Evolutionary conservation across 768 basidiomycete species (phyloP), one percentile per base, ranked within the genome.

Genomic region (Macrolepiota albuminosa): DNA sequence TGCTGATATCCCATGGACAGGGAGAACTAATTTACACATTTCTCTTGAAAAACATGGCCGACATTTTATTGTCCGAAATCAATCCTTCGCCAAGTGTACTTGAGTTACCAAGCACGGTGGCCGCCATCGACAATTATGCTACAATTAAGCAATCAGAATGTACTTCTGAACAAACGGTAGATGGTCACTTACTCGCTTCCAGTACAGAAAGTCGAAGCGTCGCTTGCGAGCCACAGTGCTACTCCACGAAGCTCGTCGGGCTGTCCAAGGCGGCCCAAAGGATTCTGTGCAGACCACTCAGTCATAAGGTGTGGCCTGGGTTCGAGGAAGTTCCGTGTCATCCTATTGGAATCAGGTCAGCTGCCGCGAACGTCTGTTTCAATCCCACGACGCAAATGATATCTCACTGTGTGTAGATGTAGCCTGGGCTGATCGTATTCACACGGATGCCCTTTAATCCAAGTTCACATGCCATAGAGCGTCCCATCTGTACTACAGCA

Each of bases 401-500:
- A 51, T 65, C 71, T 61, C 45, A 85, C 85, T 76, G 76, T 1
- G 87, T 89, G 65, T 85, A 85, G 37, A 89, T 86, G 64, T 87
- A 83, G 26, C 89, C 89, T 0, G 88, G 89, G 54, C 86, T 88
- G 58, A 91, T 74, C 4, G 81, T 74, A 68, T 91, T 91, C 61
- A 89, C 88, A 3, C 89, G 78, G 52, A 91, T 90, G 3, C 75
- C 71, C 64, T 84, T 75, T n/a, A 71, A 72, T 3, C 87, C 88
- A 2, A 91, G 79, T 66, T 91, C 89, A 68, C 86, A 88, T 3
- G 88, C 89, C 82, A 91, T 81, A 64, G 85, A 87, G 40, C 89
- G 84, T 3, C 76, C 82, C 85, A 89, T 88, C 73, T 91, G 89
- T 37, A 89, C 62, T n/a, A 91, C 85, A n/a, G 86, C 89, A 1